Evolutionary conservation across 305 asterid species (phyloP), one percentile per base, ranked within the genome.

Genomic region (Rubia balearica): DNA sequence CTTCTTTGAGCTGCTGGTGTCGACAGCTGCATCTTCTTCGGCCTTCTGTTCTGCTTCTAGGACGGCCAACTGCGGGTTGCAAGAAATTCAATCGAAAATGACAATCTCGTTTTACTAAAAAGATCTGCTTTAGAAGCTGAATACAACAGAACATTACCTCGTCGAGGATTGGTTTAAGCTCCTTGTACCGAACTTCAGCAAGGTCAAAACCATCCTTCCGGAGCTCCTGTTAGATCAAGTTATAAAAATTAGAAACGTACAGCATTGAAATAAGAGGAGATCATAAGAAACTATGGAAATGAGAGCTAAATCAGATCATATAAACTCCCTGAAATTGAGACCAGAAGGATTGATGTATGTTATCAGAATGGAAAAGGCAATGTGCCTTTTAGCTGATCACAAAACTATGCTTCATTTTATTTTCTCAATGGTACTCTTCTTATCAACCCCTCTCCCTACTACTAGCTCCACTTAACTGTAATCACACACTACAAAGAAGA

Each of bases 191-290:
- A 69, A 80, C 66, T 83, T 85, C 86, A 67, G 97, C 97, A 84
- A 93, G 88, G 84, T 93, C 98, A 68, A 93, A 93, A 72, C 98
- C 98, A 85, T 93, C 98, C 79, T 86, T 93, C 17, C 97, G 95
- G 61, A 93, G 95, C 81, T 93, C 98, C 97, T 93, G 41, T 24
- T 62, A 41, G 48, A 65, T 60, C 76, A 77, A 22, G 24, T 30
- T 27, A 45, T 17, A 36, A 3, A 63, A 30, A 68, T 71, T 21
- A 69, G 36, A 73, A 60, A 61, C 21, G 57, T 12, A 16, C 1
- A 11, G 43, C 61, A 71, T 30, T 2, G n/a, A 61, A 42, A 60
- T 30, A 21, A 16, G 33, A 24, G 43, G 42, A 14, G 41, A 12
- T 17, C 22, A 71, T 3, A 48, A 38, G 5, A 30, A 21, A 19